Evolutionary conservation across 2,329 filamentous ascomycete genomes (phyloP).

Genomic region (Neonectria magnoliae): DNA sequence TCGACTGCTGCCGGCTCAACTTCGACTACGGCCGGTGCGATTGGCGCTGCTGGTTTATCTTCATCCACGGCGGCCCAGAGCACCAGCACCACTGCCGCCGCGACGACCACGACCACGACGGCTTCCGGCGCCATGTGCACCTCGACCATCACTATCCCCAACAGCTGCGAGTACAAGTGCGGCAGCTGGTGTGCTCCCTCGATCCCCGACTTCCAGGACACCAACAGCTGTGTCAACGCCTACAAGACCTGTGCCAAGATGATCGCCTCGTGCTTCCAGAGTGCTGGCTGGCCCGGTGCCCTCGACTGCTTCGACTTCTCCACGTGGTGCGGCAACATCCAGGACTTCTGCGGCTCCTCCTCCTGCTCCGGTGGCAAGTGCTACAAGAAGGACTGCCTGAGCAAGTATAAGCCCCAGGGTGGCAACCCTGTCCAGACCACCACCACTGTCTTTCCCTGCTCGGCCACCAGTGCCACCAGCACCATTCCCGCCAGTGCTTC

Average conservation of each 20-base stretch:
- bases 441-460: slow-evolving; percentile 49
- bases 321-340: slow-evolving; percentile 59
- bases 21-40: background rate
- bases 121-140: slow-evolving; percentile 57
- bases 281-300: slow-evolving; percentile 60
- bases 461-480: slow-evolving; percentile 42
- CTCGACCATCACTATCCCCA: slow-evolving; percentile 55
- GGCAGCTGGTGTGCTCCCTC: slow-evolving; percentile 64
- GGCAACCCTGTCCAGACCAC: slow-evolving; percentile 48
- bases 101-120: slow-evolving; percentile 19
- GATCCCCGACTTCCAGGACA: slow-evolving; percentile 59
- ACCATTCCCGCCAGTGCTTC: slow-evolving; percentile 45
- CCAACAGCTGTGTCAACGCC: slow-evolving; percentile 53
- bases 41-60: background rate
- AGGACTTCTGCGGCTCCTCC: slow-evolving; percentile 54
- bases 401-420: slow-evolving; percentile 52
- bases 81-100: background rate
- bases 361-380: slow-evolving; percentile 46
- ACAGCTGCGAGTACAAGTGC: slow-evolving; percentile 64
- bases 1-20: background rate
- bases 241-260: slow-evolving; percentile 59
- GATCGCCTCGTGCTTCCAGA: slow-evolving; percentile 60
- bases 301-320: slow-evolving; percentile 62
- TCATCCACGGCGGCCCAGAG: background rate
- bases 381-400: slow-evolving; percentile 57